phyloP scores from a whole-genome alignment of 139 green algal genomes.

The Micractinium sp. region DNA sequence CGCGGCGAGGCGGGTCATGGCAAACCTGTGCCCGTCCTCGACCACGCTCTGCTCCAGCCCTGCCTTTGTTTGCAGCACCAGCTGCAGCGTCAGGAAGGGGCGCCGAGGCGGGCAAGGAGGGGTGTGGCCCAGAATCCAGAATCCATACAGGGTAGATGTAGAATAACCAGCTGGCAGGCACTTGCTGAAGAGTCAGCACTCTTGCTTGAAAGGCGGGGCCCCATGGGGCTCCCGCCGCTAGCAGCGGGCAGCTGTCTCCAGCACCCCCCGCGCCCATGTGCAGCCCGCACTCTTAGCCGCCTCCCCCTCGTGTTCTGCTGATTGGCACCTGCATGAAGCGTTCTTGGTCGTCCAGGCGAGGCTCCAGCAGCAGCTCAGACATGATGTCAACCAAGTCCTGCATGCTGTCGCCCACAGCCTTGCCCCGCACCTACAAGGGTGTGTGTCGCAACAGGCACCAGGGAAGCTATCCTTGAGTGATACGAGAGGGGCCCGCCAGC shows the following conservation, averaged over 20 bases:
- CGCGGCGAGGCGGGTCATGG: background rate
- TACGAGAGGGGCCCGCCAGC: too few species aligned
- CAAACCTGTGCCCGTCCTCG: conserved; percentile 77
- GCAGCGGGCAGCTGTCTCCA: background rate
- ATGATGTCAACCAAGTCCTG: conserved; percentile 87
- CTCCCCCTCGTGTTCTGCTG: background rate
- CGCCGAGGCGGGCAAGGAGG: too few species aligned
- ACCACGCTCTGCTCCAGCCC: conserved; percentile 84
- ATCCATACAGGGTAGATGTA: too few species aligned
- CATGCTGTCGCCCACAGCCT: conserved; percentile 87
- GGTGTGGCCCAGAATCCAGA: too few species aligned
- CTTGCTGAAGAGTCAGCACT: too few species aligned
- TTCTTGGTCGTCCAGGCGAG: conserved; percentile 83
- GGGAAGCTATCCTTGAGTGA: too few species aligned
- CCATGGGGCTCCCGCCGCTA: too few species aligned
- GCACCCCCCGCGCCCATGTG: background rate
- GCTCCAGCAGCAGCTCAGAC: conserved; percentile 81
- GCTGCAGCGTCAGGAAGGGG: conserved; percentile 61
- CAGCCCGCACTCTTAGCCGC: too few species aligned
- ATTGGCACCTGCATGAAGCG: conserved; percentile 79
- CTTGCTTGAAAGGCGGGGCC: too few species aligned
- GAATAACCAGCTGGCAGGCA: too few species aligned
- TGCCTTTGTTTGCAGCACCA: conserved; percentile 92
- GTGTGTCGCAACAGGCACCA: background rate
- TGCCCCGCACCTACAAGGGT: background rate